A percentile compares a stretch with the other conserved stretches of the same genome.
Conservation (phyloP, 2,329 filamentous ascomycete genomes). For the Fusarium torulosum region DNA sequence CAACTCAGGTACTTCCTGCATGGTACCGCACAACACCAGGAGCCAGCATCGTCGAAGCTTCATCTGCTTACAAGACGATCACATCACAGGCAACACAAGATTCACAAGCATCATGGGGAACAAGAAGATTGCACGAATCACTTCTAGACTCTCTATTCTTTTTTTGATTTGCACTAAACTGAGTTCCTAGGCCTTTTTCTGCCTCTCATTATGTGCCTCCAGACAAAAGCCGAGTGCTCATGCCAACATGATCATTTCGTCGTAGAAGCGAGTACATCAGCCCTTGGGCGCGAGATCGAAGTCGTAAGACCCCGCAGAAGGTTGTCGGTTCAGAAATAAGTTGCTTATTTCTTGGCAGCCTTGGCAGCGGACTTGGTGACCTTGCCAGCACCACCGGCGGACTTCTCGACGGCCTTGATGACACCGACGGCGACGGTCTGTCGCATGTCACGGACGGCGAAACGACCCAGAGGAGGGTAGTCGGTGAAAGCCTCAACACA, state of each 20-base stretch:
- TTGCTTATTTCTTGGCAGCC: slow-evolving; percentile 78
- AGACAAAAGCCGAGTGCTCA: slow-evolving; percentile 59
- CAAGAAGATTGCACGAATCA: slow-evolving; percentile 51
- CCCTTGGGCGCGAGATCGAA: slow-evolving; percentile 45
- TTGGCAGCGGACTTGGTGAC: slow-evolving; percentile 79
- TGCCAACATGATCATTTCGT: slow-evolving; percentile 61
- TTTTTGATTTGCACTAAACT: slow-evolving; percentile 61
- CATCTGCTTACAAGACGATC: slow-evolving; percentile 5
- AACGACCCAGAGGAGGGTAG: slow-evolving; percentile 99
- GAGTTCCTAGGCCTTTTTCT: slow-evolving; percentile 55
- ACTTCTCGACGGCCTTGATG: slow-evolving; percentile 88
- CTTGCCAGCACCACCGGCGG: slow-evolving; percentile 69
- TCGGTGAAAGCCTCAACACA: slow-evolving; percentile 99
- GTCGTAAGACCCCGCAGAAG: slow-evolving; percentile 45
- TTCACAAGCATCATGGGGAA: slow-evolving; percentile 8
- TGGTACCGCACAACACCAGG: too few relatives aligned
- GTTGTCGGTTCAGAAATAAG: slow-evolving; percentile 46
- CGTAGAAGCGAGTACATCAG: slow-evolving; percentile 60
- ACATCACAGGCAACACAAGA: slow-evolving; percentile 2
- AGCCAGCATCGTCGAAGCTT: not conserved
- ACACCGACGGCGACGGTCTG: slow-evolving; percentile 93
- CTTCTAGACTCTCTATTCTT: slow-evolving; percentile 65
- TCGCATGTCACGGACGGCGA: slow-evolving; percentile 99
- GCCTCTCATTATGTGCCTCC: slow-evolving; percentile 60
- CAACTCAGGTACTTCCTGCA: too few relatives aligned